These are phyloP conservation scores for Eimeria maxima DNA, from an alignment of 169 alveolate genomes.

Conservation along the genomic window DNA sequence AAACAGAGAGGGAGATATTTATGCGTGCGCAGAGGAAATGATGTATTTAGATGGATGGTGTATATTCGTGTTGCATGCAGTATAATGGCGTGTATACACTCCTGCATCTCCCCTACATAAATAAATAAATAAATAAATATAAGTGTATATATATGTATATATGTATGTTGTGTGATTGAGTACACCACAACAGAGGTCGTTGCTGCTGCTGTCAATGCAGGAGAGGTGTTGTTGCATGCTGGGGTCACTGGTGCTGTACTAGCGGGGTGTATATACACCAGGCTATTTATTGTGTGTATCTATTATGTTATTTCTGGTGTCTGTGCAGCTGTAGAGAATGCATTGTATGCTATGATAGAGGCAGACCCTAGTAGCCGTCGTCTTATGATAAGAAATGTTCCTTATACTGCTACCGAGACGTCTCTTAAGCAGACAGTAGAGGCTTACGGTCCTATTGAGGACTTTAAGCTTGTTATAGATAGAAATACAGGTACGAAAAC, in stretches of 20 bases:
- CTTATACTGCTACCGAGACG: slow-evolving; percentile 49
- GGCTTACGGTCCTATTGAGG: slow-evolving; percentile 73
- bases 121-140: too few species aligned
- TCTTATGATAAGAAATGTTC: slow-evolving; percentile 69
- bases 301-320: not conserved
- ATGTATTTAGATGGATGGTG: too few species aligned
- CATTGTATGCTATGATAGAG: slow-evolving; percentile 71
- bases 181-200: not conserved
- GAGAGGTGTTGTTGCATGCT: not conserved
- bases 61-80: too few species aligned
- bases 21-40: too few species aligned
- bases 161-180: too few species aligned
- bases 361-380: slow-evolving; percentile 80
- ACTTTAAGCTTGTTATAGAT: slow-evolving; percentile 66
- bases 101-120: too few species aligned
- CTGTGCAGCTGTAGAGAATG: slow-evolving; percentile 69
- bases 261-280: not conserved
- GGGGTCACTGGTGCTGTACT: too few species aligned
- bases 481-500: slow-evolving; percentile 41
- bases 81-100: too few species aligned
- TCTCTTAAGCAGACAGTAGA: slow-evolving; percentile 59
- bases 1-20: too few species aligned
- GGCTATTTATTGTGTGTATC: not conserved
- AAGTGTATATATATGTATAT: too few species aligned
- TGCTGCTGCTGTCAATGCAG: not conserved